phyloP scores from a whole-genome alignment of 2,329 filamentous ascomycete genomes.

The Trichoderma atrobrunneum region DNA sequence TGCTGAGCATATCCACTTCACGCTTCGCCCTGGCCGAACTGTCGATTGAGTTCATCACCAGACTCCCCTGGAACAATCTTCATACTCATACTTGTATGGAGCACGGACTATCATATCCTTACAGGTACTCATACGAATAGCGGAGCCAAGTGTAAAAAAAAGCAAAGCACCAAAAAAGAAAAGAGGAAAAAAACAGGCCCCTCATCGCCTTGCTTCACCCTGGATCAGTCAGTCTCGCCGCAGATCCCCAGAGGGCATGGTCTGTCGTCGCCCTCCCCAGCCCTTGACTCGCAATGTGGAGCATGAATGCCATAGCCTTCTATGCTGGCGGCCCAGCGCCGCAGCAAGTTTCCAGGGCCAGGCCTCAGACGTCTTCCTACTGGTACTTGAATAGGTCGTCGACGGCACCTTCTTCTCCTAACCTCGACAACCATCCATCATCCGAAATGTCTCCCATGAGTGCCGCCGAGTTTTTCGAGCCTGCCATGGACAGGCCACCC shows the following conservation, averaged over 20 bases:
- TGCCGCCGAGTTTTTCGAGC: constrained; percentile 48
- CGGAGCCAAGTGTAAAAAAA: constrained; percentile 10
- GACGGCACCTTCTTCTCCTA: constrained; percentile 59
- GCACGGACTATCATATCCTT: constrained; percentile 12
- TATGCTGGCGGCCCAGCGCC: constrained; percentile 11
- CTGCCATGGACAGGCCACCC: constrained; percentile 59
- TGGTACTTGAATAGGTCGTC: constrained; percentile 54
- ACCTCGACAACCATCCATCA: not conserved
- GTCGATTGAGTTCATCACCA: constrained; percentile 4
- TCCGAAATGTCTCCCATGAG: constrained; percentile 16
- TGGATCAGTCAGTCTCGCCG: constrained; percentile 25
- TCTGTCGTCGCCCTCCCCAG: constrained; percentile 30
- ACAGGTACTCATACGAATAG: constrained; percentile 16
- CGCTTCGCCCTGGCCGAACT: constrained; percentile 13
- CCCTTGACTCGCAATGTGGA: constrained; percentile 27
- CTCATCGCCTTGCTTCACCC: constrained; percentile 16
- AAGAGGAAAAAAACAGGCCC: not conserved
- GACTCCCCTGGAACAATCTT: constrained; percentile 1
- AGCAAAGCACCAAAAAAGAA: not conserved
- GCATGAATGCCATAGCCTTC: constrained; percentile 22
- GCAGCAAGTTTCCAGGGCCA: not conserved
- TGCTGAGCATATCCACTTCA: constrained; percentile 18
- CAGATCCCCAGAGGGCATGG: constrained; percentile 30
- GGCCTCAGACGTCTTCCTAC: not conserved
- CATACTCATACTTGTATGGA: constrained; percentile 1